Conservation (phyloP, 2,329 filamentous ascomycete species). For the Sporothrix globosa region DNA sequence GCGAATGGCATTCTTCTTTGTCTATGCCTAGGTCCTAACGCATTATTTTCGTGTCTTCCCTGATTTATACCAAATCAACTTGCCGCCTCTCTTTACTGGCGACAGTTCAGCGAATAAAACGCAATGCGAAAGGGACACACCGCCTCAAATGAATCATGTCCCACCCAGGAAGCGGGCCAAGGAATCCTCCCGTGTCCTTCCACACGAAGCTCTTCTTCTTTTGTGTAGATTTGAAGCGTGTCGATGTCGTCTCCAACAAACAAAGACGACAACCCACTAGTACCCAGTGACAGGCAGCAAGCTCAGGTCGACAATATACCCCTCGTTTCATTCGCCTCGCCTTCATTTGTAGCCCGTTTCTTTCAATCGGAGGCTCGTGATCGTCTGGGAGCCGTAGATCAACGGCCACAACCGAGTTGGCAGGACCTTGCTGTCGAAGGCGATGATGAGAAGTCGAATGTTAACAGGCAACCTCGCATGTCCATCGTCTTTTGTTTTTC, state of each 20-base stretch:
- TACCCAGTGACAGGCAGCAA: not conserved
- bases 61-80: not conserved
- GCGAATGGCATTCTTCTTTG: not conserved
- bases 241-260: not conserved
- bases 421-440: slow-evolving; percentile 7
- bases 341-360: slow-evolving; percentile 23
- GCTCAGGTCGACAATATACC: not conserved
- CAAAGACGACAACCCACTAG: not conserved
- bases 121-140: slow-evolving; percentile 5
- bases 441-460: not conserved
- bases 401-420: slow-evolving; percentile 7
- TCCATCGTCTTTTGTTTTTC: not conserved
- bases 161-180: not conserved
- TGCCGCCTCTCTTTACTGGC: slow-evolving; percentile 25
- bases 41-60: not conserved
- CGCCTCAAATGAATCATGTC: not conserved
- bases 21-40: not conserved
- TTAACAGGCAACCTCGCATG: not conserved
- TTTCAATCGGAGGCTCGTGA: slow-evolving; percentile 13
- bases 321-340: not conserved
- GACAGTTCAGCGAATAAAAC: slow-evolving; percentile 22
- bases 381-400: slow-evolving; percentile 26
- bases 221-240: not conserved
- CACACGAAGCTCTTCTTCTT: not conserved
- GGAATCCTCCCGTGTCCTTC: slow-evolving; percentile 3